Conservation (phyloP, 2,329 filamentous ascomycete species). For the Ascomycota sp. region DNA sequence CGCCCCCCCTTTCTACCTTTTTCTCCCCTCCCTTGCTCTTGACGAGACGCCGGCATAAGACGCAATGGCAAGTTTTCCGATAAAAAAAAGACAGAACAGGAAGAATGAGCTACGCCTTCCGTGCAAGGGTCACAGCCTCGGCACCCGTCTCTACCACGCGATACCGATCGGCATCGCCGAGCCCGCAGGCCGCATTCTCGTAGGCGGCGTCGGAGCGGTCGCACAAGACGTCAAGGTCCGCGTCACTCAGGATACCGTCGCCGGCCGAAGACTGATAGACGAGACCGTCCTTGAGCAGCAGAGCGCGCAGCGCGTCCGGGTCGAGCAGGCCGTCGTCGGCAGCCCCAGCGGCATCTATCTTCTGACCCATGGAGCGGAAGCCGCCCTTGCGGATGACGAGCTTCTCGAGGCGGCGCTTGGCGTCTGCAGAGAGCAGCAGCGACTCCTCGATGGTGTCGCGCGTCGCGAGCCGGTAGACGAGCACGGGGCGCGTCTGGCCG, state of each 20-base stretch:
- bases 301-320: conserved; percentile 34
- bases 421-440: conserved; percentile 67
- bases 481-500: conserved; percentile 73
- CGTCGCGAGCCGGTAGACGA: conserved; percentile 83
- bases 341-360: conserved; percentile 27
- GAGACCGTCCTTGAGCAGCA: conserved; percentile 50
- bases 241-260: conserved; percentile 46
- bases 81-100: not conserved
- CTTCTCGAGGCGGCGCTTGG: conserved; percentile 79
- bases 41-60: too few relatives aligned
- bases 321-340: conserved; percentile 23
- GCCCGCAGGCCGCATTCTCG: conserved; percentile 51
- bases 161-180: conserved; percentile 49
- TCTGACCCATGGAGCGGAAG: conserved; percentile 47
- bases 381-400: conserved; percentile 87
- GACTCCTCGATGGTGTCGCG: conserved; percentile 82
- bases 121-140: conserved; percentile 24
- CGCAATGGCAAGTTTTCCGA: not conserved
- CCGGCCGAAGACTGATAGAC: conserved; percentile 28
- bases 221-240: conserved; percentile 55
- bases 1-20: too few relatives aligned
- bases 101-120: conserved; percentile 3
- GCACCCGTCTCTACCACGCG: conserved; percentile 57
- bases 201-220: conserved; percentile 48
- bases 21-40: too few relatives aligned